Evolutionary conservation across 345 rosid genomes (phyloP), one percentile per base, ranked within the genome.

Genomic region (Kernera saxatilis): DNA sequence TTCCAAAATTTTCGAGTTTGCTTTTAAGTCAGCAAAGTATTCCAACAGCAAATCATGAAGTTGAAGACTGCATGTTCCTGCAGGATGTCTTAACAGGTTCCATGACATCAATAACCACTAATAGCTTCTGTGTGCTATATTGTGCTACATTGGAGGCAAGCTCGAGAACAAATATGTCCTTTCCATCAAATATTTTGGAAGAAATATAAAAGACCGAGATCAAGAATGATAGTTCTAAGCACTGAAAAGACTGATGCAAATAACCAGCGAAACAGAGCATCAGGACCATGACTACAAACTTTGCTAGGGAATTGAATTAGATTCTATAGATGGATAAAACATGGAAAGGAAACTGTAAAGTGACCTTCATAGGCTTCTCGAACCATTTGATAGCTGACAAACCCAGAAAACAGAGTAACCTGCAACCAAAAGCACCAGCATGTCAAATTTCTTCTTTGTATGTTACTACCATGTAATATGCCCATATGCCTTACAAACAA

Each of bases 321-420:
- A 35, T 41, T 44, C 55, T 51, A 43, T 9, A 6, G 9, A 41
- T 59, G 51, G 5, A 75, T 27, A 30, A 52, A 18, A 32, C n/a
- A 40, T 13, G 13, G 7, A 39, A 35, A 22, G 15, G 22, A 54
- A 36, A 48, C 17, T 1, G 72, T 71, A 51, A 36, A 68, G 18
- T 19, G 71, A 95, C 99, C 99, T 80, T 84, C 91, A 75, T 90
- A 92, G 77, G 99, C 98, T 75, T 95, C 97, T 80, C 90, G 86
- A 73, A 95, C 99, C 98, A 95, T 92, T 78, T 87, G 98, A 83
- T 90, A 95, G 93, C 89, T 92, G 64, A 90, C 98, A 83, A 95
- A 92, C 69, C 98, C 99, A 48, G 98, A 95, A 85, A 95, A 94
- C 80, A 92, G 82, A 66, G 98, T 95, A 78, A 92, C 89, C 98